These are phyloP conservation scores for Cyberlindnera meyerae DNA, from an alignment of 805 yeast genomes.

Conservation along the genomic window DNA sequence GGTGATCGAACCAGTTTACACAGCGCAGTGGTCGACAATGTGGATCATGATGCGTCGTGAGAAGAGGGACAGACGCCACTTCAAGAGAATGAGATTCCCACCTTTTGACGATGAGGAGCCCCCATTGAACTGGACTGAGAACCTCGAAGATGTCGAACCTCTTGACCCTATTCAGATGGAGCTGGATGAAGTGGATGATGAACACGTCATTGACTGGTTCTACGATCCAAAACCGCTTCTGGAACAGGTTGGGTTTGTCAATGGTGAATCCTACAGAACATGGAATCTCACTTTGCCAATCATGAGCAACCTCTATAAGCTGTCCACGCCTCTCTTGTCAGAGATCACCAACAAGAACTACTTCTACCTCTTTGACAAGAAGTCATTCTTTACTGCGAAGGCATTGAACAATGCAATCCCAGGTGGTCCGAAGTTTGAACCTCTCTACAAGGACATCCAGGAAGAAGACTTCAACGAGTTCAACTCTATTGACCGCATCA, in stretches of 20 bases:
- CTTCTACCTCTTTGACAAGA: conserved; percentile 67
- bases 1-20: conserved; percentile 86
- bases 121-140: conserved; percentile 77
- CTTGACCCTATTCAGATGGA: conserved; percentile 66
- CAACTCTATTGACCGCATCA: conserved; percentile 81
- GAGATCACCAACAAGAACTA: conserved; percentile 49
- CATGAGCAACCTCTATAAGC: conserved; percentile 59
- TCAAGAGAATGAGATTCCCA: conserved; percentile 90
- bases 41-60: conserved; percentile 95
- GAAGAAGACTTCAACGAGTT: conserved; percentile 83
- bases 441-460: conserved; percentile 61
- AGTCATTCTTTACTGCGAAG: conserved; percentile 85
- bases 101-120: conserved; percentile 98
- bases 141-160: conserved; percentile 66
- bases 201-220: conserved; percentile 65
- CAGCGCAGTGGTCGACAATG: conserved; percentile 92
- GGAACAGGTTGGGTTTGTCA: conserved; percentile 50
- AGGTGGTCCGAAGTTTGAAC: conserved; percentile 96
- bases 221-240: conserved; percentile 72
- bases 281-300: conserved; percentile 64
- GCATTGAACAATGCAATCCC: conserved; percentile 84
- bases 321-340: conserved; percentile 67
- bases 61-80: conserved; percentile 83
- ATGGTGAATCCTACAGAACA: conserved; percentile 71
- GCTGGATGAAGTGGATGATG: conserved; percentile 60